phyloP scores from a whole-genome alignment of 2,329 filamentous ascomycete species.

The Phyllosticta citrichinensis region DNA sequence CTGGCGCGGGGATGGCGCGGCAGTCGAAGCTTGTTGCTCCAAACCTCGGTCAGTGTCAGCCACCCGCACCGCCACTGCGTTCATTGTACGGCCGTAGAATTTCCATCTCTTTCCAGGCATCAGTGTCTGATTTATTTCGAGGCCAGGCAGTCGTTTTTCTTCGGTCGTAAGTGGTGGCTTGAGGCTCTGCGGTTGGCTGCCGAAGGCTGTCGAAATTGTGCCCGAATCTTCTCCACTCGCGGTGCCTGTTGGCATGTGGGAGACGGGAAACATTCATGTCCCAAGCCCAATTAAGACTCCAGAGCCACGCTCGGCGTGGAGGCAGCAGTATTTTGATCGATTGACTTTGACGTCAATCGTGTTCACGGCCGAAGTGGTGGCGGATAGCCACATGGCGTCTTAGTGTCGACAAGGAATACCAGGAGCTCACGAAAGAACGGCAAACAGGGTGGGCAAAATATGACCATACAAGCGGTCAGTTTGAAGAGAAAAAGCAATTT shows the following conservation, averaged over 20 bases:
- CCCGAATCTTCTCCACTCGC: not conserved
- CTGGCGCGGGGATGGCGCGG: slow-evolving; percentile 5
- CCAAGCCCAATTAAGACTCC: not conserved
- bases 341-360: not conserved
- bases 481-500: not conserved
- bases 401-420: not conserved
- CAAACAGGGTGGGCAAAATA: not conserved
- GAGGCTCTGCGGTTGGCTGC: not conserved
- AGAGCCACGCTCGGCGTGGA: not conserved
- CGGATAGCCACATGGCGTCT: too few species aligned
- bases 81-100: not conserved
- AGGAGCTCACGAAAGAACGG: not conserved
- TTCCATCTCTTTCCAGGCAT: not conserved
- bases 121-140: not conserved
- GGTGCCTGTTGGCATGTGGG: not conserved
- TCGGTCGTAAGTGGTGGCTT: not conserved
- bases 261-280: not conserved
- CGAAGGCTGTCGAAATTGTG: not conserved
- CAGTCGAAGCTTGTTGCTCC: slow-evolving; percentile 7
- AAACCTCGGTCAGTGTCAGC: slow-evolving; percentile 4
- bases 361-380: not conserved
- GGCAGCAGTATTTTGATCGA: not conserved
- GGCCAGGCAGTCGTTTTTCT: not conserved
- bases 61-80: slow-evolving; percentile 6
- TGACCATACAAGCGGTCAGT: not conserved